Conservation (phyloP, 768 basidiomycete genomes). For the Calocybe cyanea region DNA sequence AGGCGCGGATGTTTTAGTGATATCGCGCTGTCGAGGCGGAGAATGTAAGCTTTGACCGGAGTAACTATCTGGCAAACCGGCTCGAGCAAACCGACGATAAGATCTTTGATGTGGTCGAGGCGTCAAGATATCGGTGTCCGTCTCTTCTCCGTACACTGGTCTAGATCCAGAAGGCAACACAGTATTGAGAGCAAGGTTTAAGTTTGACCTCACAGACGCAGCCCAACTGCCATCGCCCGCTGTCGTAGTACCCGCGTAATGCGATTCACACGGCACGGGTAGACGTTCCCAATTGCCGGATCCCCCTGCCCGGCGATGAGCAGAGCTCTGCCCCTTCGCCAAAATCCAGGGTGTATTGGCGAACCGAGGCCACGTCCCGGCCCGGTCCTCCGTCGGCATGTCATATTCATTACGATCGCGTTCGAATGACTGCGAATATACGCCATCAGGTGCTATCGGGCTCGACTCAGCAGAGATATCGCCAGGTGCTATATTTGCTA, state of each 20-base stretch:
- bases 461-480: constrained; percentile 37
- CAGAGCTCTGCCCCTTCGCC: not conserved
- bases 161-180: constrained; percentile 28
- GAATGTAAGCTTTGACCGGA: constrained; percentile 3
- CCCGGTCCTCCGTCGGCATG: constrained; percentile 20
- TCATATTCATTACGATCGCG: constrained; percentile 18
- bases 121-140: constrained; percentile 21
- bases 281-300: constrained; percentile 11
- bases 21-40: constrained; percentile 15
- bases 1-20: constrained; percentile 29
- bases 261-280: constrained; percentile 26
- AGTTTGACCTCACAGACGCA: constrained; percentile 35
- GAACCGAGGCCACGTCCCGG: constrained; percentile 27
- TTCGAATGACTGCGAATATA: not conserved
- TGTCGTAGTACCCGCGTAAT: not conserved
- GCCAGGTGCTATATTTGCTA: constrained; percentile 46
- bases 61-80: not conserved
- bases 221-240: constrained; percentile 35
- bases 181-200: constrained; percentile 46
- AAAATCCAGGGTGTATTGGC: constrained; percentile 29
- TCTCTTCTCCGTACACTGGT: constrained; percentile 7
- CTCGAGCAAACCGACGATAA: constrained; percentile 10
- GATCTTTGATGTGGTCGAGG: constrained; percentile 19
- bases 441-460: constrained; percentile 21
- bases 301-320: constrained; percentile 1